Conservation (phyloP, 2,329 filamentous ascomycete genomes). For the Bipolaris bicolor region DNA sequence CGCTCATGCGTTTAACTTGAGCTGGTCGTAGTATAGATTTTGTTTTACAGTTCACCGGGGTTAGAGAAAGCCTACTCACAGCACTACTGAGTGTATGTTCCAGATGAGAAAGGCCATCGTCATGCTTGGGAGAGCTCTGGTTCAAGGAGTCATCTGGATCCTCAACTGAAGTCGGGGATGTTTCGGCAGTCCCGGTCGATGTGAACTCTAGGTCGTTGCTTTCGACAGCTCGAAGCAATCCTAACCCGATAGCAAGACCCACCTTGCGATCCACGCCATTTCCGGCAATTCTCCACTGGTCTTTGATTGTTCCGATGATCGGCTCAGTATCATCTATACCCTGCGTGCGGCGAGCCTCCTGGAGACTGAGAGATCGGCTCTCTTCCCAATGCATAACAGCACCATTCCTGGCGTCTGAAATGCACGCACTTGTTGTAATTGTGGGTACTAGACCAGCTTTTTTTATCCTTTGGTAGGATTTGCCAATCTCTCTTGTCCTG, state of each 20-base stretch:
- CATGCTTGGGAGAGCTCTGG: too few relatives aligned
- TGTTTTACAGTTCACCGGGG: too few relatives aligned
- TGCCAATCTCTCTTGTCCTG: slow-evolving; percentile 30
- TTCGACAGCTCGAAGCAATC: slow-evolving; percentile 49
- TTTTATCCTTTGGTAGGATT: slow-evolving; percentile 59
- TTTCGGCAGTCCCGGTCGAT: not conserved
- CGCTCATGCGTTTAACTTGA: too few relatives aligned
- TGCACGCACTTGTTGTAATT: slow-evolving; percentile 61
- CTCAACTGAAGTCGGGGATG: not conserved
- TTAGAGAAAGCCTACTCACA: too few relatives aligned
- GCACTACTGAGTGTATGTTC: too few relatives aligned
- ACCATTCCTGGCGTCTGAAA: slow-evolving; percentile 61
- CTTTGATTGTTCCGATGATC: slow-evolving; percentile 61
- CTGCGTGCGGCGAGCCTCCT: slow-evolving; percentile 73
- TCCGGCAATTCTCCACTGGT: slow-evolving; percentile 72
- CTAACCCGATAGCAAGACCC: slow-evolving; percentile 69
- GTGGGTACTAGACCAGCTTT: slow-evolving; percentile 65
- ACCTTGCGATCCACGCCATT: slow-evolving; percentile 78
- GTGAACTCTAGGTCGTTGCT: not conserved
- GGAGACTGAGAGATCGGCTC: slow-evolving; percentile 64
- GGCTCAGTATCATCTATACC: slow-evolving; percentile 74
- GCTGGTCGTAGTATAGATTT: too few relatives aligned
- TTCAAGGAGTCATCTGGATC: not conserved
- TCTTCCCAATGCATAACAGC: slow-evolving; percentile 69
- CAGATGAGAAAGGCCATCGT: too few relatives aligned